Base-by-base conservation (phyloP, 805 yeast species). In the Lipomyces chichibuensis region DNA sequence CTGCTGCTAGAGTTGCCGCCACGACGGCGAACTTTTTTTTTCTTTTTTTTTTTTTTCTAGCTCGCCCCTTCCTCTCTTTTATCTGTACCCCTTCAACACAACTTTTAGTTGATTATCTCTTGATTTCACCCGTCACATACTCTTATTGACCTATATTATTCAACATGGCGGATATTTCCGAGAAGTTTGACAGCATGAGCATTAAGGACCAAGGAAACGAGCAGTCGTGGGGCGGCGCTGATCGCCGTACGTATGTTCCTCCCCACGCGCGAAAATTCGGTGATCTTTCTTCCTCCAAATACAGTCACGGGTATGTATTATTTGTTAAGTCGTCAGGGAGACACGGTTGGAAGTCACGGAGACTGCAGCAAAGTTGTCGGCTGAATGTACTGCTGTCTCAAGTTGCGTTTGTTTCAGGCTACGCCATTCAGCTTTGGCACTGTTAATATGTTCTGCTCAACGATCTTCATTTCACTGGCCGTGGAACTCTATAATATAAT, bases 161-260 rank as follows among this genome's bases (percentile, higher is more conserved):
- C 52, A 67, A 53, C 33, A 69, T 69, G 72, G 72, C 72, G 69
- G 72, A 69, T 32, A 61, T 69, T 67, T 60, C 72, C 29, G 71
- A 69, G 29, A 64, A 64, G 52, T 64, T 69, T 52, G 63, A 63
- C 55, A 46, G 60, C 57, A 20, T 69, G 65, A 58, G 54, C 57
- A 51, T 69, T 56, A 64, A 63, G 35, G 70, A 65, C 65, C 59
- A 63, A 37, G 62, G 60, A 33, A 54, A 33, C 55, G 55, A 52
- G 29, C 55, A 52, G 14, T 13, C 55, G 13, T 52, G 55, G 62
- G 61, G 37, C 55, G 62, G 58, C 29, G 20, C 52, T n/a, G 64
- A 43, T 20, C 49, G 55, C 20, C 57, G 54, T 6, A 52, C 82
- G 51, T 85, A 86, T 77, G 86, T 84, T 54, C 89, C 88, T 58